Conservation (phyloP, 1,284 basidiomycete genomes). For the Boletus smithii region DNA sequence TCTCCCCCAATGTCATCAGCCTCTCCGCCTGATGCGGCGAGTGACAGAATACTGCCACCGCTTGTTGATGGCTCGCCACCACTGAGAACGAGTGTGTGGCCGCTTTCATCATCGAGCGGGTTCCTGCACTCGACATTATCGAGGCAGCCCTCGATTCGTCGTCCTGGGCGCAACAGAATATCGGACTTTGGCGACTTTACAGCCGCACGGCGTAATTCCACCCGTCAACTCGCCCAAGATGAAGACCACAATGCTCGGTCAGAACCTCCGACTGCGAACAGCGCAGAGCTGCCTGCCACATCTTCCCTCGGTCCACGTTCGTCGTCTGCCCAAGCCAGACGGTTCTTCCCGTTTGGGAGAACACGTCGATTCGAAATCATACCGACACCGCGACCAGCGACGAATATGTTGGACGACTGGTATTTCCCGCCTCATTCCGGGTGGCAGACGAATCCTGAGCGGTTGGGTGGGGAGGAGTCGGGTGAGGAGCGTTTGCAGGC, state of each 20-base stretch:
- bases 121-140: constrained; percentile 32
- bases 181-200: constrained; percentile 69
- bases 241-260: constrained; percentile 20
- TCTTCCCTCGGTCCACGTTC: constrained; percentile 19
- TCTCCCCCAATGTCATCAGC: constrained; percentile 22
- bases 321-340: constrained; percentile 26
- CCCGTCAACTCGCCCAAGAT: constrained; percentile 25
- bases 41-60: constrained; percentile 28
- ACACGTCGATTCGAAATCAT: constrained; percentile 31
- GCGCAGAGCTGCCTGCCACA: constrained; percentile 13
- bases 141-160: constrained; percentile 45
- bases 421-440: constrained; percentile 30
- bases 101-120: constrained; percentile 25
- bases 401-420: constrained; percentile 32
- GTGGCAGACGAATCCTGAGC: constrained; percentile 23
- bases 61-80: constrained; percentile 29
- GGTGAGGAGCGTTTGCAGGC: constrained; percentile 27
- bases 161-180: constrained; percentile 47
- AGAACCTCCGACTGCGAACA: constrained; percentile 6
- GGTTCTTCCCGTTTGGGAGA: constrained; percentile 34
- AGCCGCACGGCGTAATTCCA: constrained; percentile 47
- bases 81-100: constrained; percentile 22
- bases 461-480: constrained; percentile 22
- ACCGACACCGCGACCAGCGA: constrained; percentile 29
- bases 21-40: constrained; percentile 18